phyloP scores from a whole-genome alignment of 441 rosid species.

The Erodium texanum region DNA sequence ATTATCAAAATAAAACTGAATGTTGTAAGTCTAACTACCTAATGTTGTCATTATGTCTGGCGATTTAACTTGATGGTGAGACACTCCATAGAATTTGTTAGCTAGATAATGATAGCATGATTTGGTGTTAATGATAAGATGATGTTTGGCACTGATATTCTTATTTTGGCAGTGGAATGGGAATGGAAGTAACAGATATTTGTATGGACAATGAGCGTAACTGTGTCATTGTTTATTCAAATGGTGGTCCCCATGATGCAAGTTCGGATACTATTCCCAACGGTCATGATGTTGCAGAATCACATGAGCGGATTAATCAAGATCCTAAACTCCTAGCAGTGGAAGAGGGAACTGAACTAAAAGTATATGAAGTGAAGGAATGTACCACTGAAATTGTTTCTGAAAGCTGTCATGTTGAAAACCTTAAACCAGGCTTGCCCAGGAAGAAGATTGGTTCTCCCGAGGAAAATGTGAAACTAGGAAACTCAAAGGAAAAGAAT shows the following conservation, averaged over 20 bases:
- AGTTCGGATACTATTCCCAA: background rate
- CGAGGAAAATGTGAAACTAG: slow-evolving; percentile 25
- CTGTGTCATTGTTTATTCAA: slow-evolving; percentile 41
- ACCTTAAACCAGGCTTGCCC: background rate
- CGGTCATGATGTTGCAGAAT: slow-evolving; percentile 23
- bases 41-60: too few relatives aligned
- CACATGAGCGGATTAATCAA: slow-evolving; percentile 34
- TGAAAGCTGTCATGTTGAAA: slow-evolving; percentile 14
- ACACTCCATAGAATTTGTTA: background rate
- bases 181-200: slow-evolving; percentile 51
- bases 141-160: background rate
- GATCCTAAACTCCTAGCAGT: slow-evolving; percentile 18
- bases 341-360: slow-evolving; percentile 50
- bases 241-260: slow-evolving; percentile 37
- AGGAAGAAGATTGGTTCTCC: slow-evolving; percentile 2
- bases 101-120: background rate
- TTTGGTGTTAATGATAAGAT: background rate
- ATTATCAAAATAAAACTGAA: too few relatives aligned
- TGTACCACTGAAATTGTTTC: slow-evolving; percentile 47
- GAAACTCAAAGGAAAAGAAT: slow-evolving; percentile 19
- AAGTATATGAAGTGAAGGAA: slow-evolving; percentile 77
- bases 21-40: too few relatives aligned
- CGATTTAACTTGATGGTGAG: too few relatives aligned
- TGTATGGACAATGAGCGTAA: slow-evolving; percentile 85
- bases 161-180: slow-evolving; percentile 38